Base-by-base conservation (phyloP, 176 grass and related monocot species). In the Musa acuminata region DNA sequence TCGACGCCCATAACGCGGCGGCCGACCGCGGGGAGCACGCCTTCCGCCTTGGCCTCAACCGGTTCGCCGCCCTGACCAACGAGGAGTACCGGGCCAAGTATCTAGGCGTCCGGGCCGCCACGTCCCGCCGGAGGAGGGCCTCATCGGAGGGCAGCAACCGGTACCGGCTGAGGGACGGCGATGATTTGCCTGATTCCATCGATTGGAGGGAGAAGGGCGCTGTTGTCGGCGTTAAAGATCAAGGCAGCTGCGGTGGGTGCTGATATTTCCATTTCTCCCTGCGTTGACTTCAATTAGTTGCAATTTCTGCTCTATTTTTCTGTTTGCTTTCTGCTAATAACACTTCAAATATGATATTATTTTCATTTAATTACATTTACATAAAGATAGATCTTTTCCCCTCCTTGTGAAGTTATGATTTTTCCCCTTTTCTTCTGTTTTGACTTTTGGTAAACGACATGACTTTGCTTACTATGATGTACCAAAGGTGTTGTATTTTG, bases 1-100 rank as follows among this genome's bases (percentile, higher is more conserved):
- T 93, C 52, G 94, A 98, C 74, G 81, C 77, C 10, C 94, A 93
- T 82, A 98, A 98, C 75, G 85, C 80, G 1, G 84, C 79, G 8
- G 80, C 78, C n/a, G 68, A 52, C 3, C 35, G 68, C 14, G 68
- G 68, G 35, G 68, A 71, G 68, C 49, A 22, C 13, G 0, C 72
- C 53, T 58, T 2, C 54, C 54, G 54, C 13, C 68, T 71, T 25
- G 53, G 54, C 24, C 24, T 55, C 12, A 55, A 58, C 72, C 72
- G 72, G 13, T 70, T 70, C 67, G 67, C 67, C 4, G 67, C 51
- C 67, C 43, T 70, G 17, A 62, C 57, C 57, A 62, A 62, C 57
- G 57, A 62, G 2, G 57, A 62, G 57, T 62, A 62, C 57, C 57
- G 57, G 17, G 57, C 57, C 57, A 62, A n/a, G 57, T 25, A 70